These are phyloP conservation scores for Xylaria sp. DNA, from an alignment of 2,329 filamentous ascomycete species.

Conservation along the genomic window DNA sequence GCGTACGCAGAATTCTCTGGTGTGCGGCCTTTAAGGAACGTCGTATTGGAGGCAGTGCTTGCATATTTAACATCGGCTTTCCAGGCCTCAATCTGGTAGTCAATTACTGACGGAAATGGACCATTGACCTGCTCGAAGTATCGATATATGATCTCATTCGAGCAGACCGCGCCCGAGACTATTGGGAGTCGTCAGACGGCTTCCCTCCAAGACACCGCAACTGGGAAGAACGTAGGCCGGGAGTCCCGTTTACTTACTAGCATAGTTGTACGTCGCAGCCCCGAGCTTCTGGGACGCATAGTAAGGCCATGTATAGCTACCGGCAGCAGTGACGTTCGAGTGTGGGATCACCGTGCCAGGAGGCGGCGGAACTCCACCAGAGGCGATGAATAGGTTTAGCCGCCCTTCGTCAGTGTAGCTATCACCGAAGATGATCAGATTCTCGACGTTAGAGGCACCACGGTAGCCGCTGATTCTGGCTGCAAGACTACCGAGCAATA, in stretches of 20 bases:
- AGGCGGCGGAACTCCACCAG: slow-evolving; percentile 71
- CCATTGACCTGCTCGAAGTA: slow-evolving; percentile 61
- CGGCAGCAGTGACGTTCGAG: slow-evolving; percentile 67
- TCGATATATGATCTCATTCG: slow-evolving; percentile 72
- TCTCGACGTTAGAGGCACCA: slow-evolving; percentile 58
- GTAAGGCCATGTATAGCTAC: slow-evolving; percentile 76
- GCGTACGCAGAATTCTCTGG: slow-evolving; percentile 74
- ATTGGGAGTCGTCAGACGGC: slow-evolving; percentile 13
- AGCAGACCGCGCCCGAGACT: slow-evolving; percentile 77
- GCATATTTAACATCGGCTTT: slow-evolving; percentile 58
- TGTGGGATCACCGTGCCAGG: slow-evolving; percentile 62
- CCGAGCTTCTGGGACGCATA: slow-evolving; percentile 71
- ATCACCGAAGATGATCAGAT: slow-evolving; percentile 77
- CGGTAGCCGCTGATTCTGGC: slow-evolving; percentile 4
- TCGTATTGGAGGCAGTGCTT: slow-evolving; percentile 40
- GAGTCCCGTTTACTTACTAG: slow-evolving; percentile 50
- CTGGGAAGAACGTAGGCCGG: not conserved
- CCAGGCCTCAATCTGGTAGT: slow-evolving; percentile 70
- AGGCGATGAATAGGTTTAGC: slow-evolving; percentile 68
- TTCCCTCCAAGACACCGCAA: not conserved
- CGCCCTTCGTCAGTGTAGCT: slow-evolving; percentile 81
- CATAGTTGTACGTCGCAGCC: slow-evolving; percentile 73
- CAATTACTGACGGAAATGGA: slow-evolving; percentile 70
- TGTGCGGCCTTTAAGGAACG: slow-evolving; percentile 58
- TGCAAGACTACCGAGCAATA: slow-evolving; percentile 23